A percentile compares a stretch with the other conserved stretches of the same genome.
phyloP scores from a whole-genome alignment of 1,284 basidiomycete genomes.

The Caloboletus firmus region DNA sequence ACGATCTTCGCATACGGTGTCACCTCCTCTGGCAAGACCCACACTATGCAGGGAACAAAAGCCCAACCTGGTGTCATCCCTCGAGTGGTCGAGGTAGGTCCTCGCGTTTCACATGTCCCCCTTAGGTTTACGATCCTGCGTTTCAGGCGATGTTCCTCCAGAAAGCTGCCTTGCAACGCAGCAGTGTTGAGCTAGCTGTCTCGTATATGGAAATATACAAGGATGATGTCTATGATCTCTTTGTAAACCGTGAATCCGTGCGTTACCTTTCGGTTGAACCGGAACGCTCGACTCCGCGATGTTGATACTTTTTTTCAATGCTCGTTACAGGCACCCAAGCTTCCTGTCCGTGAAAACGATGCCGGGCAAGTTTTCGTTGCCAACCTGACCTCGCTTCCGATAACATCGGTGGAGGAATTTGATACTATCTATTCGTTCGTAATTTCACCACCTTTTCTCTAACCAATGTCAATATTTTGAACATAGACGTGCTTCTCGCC shows the following conservation, averaged over 20 bases:
- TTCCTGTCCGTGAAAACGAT: slow-evolving; percentile 77
- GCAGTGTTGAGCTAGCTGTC: slow-evolving; percentile 49
- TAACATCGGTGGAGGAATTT: slow-evolving; percentile 61
- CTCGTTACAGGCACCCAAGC: slow-evolving; percentile 61
- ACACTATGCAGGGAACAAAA: slow-evolving; percentile 81
- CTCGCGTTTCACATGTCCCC: not conserved
- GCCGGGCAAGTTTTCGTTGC: slow-evolving; percentile 77
- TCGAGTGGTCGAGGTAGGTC: slow-evolving; percentile 62
- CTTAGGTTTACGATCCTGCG: not conserved
- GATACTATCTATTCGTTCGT: slow-evolving; percentile 63
- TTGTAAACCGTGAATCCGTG: slow-evolving; percentile 68
- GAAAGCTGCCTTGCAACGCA: slow-evolving; percentile 36
- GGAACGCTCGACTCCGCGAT: not conserved
- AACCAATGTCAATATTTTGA: not conserved
- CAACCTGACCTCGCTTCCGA: slow-evolving; percentile 56
- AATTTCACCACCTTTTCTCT: not conserved
- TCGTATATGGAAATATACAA: slow-evolving; percentile 89
- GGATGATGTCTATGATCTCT: slow-evolving; percentile 81
- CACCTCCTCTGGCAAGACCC: slow-evolving; percentile 79
- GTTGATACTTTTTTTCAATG: not conserved
- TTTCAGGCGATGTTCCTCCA: slow-evolving; percentile 53
- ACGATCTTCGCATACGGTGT: slow-evolving; percentile 83
- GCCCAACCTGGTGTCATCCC: slow-evolving; percentile 75
- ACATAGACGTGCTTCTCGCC: slow-evolving; percentile 59
- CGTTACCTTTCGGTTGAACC: slow-evolving; percentile 3